Conservation (phyloP, 345 rosid species). For the Tarenaya hassleriana region DNA sequence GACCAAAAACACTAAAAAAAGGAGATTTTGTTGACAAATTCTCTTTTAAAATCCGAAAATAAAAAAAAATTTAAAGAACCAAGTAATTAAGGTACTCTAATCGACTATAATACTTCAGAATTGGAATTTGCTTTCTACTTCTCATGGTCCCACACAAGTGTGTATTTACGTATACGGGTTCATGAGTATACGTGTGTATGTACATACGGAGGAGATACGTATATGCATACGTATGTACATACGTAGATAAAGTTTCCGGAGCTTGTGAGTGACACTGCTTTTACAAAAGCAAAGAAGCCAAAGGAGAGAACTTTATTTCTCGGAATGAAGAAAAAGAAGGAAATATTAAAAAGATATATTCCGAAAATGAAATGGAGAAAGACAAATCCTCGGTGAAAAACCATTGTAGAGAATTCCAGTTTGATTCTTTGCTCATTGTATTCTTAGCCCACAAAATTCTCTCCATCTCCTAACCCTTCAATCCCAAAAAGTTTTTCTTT, state of each 20-base stretch:
- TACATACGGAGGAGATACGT: too few relatives aligned
- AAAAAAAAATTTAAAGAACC: too few relatives aligned
- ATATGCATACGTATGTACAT: not conserved
- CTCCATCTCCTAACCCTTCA: slow-evolving; percentile 20
- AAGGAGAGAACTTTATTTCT: slow-evolving; percentile 19
- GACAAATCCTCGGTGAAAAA: slow-evolving; percentile 22
- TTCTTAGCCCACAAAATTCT: slow-evolving; percentile 21
- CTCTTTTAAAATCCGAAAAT: not conserved
- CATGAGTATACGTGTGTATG: too few relatives aligned
- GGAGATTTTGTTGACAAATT: too few relatives aligned
- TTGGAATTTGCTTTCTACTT: too few relatives aligned
- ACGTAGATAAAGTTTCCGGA: slow-evolving; percentile 8
- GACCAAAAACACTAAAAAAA: too few relatives aligned
- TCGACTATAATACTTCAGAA: too few relatives aligned
- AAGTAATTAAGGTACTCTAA: not conserved
- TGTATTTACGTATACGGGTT: too few relatives aligned
- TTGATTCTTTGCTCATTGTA: slow-evolving; percentile 12
- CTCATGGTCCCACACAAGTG: too few relatives aligned
- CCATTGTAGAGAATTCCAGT: slow-evolving; percentile 8
- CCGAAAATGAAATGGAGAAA: slow-evolving; percentile 21
- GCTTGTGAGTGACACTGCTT: slow-evolving; percentile 19
- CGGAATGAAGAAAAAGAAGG: slow-evolving; percentile 22
- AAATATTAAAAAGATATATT: slow-evolving; percentile 12
- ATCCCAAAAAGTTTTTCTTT: slow-evolving; percentile 1
- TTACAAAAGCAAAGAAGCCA: slow-evolving; percentile 21